Percentiles rank a stretch among this genome's conserved stretches.
phyloP scores from a whole-genome alignment of 2,329 filamentous ascomycete species.

The Aspergillus pseudoterreus region DNA sequence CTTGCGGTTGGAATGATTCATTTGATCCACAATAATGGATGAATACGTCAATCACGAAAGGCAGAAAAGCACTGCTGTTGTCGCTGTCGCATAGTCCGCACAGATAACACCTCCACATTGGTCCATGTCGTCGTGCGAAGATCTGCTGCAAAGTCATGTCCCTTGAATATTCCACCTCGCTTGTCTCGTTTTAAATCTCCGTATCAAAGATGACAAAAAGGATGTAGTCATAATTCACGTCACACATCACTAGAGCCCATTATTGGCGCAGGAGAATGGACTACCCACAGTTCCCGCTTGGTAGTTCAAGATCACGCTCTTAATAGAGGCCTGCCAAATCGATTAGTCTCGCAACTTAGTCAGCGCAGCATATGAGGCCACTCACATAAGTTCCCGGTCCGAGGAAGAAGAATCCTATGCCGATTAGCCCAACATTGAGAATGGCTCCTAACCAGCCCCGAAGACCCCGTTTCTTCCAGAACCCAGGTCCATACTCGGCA shows the following conservation, averaged over 20 bases:
- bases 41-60: background rate
- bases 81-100: background rate
- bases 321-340: slow-evolving; percentile 36
- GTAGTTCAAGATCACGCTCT: slow-evolving; percentile 63
- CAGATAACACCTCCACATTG: background rate
- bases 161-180: background rate
- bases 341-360: too few relatives aligned
- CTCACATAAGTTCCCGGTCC: slow-evolving; percentile 72
- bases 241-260: slow-evolving; percentile 27
- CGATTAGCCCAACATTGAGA: slow-evolving; percentile 70
- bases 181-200: background rate
- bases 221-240: slow-evolving; percentile 6
- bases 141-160: background rate
- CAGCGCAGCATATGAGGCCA: slow-evolving; percentile 4
- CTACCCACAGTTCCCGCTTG: slow-evolving; percentile 60
- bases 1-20: background rate
- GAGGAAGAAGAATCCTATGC: slow-evolving; percentile 76
- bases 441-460: slow-evolving; percentile 41
- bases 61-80: background rate
- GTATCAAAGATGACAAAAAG: slow-evolving; percentile 4
- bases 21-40: background rate
- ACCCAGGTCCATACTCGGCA: slow-evolving; percentile 38
- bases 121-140: background rate
- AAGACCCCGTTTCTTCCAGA: slow-evolving; percentile 40
- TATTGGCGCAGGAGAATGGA: slow-evolving; percentile 68